Evolutionary conservation across 805 yeast species (phyloP).

Genomic region (Nakazawaea ishiwadae): DNA sequence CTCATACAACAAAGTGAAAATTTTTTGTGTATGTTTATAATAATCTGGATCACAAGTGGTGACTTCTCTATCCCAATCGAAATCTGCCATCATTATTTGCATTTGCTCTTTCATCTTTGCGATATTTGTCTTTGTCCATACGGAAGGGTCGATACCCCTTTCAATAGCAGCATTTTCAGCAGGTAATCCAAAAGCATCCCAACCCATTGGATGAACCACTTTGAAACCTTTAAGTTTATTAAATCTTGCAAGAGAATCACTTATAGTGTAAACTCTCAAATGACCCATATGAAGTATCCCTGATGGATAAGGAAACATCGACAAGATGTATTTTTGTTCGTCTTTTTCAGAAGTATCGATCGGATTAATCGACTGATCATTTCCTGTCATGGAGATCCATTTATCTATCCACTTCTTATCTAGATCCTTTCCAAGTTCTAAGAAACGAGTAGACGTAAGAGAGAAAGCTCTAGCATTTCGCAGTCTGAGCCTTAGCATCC

Average conservation of each 20-base stretch:
- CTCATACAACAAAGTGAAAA: constrained; percentile 68
- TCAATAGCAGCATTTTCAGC: constrained; percentile 98
- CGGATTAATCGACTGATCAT: constrained; percentile 24
- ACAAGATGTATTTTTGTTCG: constrained; percentile 53
- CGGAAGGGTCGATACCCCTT: constrained; percentile 68
- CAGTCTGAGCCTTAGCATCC: background rate
- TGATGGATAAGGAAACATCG: constrained; percentile 97
- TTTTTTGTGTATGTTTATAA: constrained; percentile 88
- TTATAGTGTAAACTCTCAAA: constrained; percentile 84
- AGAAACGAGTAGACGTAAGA: background rate
- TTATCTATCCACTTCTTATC: constrained; percentile 49
- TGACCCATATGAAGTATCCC: constrained; percentile 94
- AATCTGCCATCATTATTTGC: constrained; percentile 71
- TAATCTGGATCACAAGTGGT: constrained; percentile 84
- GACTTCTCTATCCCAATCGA: constrained; percentile 92
- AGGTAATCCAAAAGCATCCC: constrained; percentile 98
- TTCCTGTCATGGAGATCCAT: constrained; percentile 34
- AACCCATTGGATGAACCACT: constrained; percentile 96
- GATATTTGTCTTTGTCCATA: constrained; percentile 84
- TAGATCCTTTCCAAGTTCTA: constrained; percentile 18
- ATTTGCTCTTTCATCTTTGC: constrained; percentile 81
- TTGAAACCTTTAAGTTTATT: constrained; percentile 69
- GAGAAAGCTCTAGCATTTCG: background rate
- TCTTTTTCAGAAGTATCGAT: constrained; percentile 17
- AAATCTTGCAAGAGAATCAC: constrained; percentile 79